These are phyloP conservation scores for Curvularia lunata DNA, from an alignment of 2,329 filamentous ascomycete species.

Conservation along the genomic window DNA sequence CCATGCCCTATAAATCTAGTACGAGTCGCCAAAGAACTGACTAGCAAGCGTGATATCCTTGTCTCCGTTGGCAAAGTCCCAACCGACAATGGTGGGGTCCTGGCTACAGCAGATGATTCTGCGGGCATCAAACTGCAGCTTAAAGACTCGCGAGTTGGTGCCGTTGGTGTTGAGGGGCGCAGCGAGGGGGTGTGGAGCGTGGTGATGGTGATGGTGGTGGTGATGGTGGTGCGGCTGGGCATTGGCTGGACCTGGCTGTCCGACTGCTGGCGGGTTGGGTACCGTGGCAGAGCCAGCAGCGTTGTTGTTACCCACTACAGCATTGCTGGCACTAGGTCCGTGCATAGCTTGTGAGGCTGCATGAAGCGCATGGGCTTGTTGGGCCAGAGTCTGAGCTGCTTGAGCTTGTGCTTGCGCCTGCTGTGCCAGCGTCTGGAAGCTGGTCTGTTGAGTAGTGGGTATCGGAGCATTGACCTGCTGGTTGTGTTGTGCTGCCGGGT, in stretches of 20 bases:
- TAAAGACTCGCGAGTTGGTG: conserved; percentile 76
- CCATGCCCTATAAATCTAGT: conserved; percentile 12
- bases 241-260: conserved; percentile 23
- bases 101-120: conserved; percentile 95
- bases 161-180: conserved; percentile 40
- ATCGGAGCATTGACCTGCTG: conserved; percentile 20
- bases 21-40: conserved; percentile 71
- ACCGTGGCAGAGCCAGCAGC: conserved; percentile 6
- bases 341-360: conserved; percentile 41
- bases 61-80: conserved; percentile 95
- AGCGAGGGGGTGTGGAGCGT: conserved; percentile 37
- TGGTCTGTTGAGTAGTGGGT: conserved; percentile 30
- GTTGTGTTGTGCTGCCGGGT: conserved; percentile 26
- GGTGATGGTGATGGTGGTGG: conserved; percentile 41
- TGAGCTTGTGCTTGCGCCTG: conserved; percentile 48
- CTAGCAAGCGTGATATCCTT: conserved; percentile 77
- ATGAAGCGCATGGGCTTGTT: conserved; percentile 46
- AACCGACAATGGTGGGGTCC: conserved; percentile 88
- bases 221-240: conserved; percentile 27
- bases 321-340: conserved; percentile 23
- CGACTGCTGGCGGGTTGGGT: conserved; percentile 19
- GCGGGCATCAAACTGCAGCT: conserved; percentile 92
- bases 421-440: conserved; percentile 44
- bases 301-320: conserved; percentile 3
- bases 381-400: conserved; percentile 43